These are phyloP conservation scores for Crithidia sp. DNA, from an alignment of 208 protist species.

Conservation along the genomic window DNA sequence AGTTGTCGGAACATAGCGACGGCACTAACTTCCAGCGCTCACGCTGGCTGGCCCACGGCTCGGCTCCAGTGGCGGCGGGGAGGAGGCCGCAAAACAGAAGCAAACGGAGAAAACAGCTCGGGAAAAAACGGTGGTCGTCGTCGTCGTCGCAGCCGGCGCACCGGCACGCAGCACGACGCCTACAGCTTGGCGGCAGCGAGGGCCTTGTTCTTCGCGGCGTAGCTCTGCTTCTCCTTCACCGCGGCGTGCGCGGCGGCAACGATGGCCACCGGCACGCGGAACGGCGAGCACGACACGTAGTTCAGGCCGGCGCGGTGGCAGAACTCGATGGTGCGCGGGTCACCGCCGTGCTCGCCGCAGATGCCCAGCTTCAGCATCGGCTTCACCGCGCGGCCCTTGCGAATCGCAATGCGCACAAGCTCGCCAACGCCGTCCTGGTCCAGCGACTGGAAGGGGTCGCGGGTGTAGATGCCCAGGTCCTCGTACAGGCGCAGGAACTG, in stretches of 20 bases:
- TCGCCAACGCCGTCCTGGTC: slow-evolving; percentile 94
- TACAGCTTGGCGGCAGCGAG: slow-evolving; percentile 63
- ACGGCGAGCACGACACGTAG: slow-evolving; percentile 96
- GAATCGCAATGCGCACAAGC: slow-evolving; percentile 90
- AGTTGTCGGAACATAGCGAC: too few species aligned
- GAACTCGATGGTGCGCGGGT: slow-evolving; percentile 94
- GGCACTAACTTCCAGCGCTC: too few species aligned
- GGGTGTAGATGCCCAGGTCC: slow-evolving; percentile 89
- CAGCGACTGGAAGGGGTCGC: slow-evolving; percentile 95
- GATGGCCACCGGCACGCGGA: slow-evolving; percentile 94
- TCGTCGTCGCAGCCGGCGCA: background rate
- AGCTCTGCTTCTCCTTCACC: slow-evolving; percentile 74
- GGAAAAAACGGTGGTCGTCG: background rate
- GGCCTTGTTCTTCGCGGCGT: slow-evolving; percentile 41
- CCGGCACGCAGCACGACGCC: background rate
- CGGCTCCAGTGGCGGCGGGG: too few species aligned
- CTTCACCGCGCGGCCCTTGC: slow-evolving; percentile 80
- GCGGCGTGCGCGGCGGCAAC: slow-evolving; percentile 94
- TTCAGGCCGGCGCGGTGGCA: slow-evolving; percentile 90
- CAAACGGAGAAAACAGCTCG: background rate
- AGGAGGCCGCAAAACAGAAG: too few species aligned
- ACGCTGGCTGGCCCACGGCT: too few species aligned
- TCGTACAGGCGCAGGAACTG: slow-evolving; percentile 94
- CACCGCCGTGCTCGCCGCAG: slow-evolving; percentile 96
- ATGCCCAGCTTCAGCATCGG: slow-evolving; percentile 92